A percentile compares a stretch with the other conserved stretches of the same genome.
Evolutionary conservation across 2,329 filamentous ascomycete genomes (phyloP).

Genomic region (Microthyrium microscopicum): DNA sequence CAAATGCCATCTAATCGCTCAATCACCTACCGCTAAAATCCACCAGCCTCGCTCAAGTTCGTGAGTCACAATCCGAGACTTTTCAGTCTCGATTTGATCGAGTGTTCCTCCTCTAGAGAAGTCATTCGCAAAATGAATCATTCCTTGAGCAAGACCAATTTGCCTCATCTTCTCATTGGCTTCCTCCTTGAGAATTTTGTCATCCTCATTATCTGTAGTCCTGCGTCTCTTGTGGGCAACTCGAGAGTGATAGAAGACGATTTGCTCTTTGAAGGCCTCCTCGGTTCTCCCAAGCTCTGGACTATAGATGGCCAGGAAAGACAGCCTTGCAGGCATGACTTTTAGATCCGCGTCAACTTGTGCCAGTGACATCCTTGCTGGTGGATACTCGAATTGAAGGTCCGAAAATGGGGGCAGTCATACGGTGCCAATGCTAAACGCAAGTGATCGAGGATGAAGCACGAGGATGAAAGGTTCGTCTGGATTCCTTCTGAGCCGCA

Average conservation of each 20-base stretch:
- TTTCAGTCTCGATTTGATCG: constrained; percentile 82
- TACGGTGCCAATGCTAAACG: too few species aligned
- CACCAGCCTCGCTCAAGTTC: constrained; percentile 90
- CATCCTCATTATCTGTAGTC: constrained; percentile 12
- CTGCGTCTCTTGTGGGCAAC: constrained; percentile 14
- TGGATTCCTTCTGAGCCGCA: too few species aligned
- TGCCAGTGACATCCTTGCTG: neutral
- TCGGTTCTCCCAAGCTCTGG: constrained; percentile 59
- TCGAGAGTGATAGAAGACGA: constrained; percentile 76
- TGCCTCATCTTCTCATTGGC: constrained; percentile 78
- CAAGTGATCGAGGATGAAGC: too few species aligned
- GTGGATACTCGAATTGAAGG: too few species aligned
- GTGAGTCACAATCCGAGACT: constrained; percentile 64
- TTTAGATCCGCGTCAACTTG: too few species aligned
- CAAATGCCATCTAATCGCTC: neutral
- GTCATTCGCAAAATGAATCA: constrained; percentile 79
- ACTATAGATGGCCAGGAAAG: constrained; percentile 91
- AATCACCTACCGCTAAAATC: constrained; percentile 60
- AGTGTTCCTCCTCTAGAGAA: constrained; percentile 66
- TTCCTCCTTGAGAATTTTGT: constrained; percentile 31
- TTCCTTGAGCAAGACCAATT: constrained; percentile 90
- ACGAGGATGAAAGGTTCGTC: too few species aligned
- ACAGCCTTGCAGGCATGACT: constrained; percentile 63
- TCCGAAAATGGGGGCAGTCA: too few species aligned
- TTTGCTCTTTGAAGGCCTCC: constrained; percentile 61